phyloP scores from a whole-genome alignment of 805 yeast species.

The Cyberlindnera saturnus region DNA sequence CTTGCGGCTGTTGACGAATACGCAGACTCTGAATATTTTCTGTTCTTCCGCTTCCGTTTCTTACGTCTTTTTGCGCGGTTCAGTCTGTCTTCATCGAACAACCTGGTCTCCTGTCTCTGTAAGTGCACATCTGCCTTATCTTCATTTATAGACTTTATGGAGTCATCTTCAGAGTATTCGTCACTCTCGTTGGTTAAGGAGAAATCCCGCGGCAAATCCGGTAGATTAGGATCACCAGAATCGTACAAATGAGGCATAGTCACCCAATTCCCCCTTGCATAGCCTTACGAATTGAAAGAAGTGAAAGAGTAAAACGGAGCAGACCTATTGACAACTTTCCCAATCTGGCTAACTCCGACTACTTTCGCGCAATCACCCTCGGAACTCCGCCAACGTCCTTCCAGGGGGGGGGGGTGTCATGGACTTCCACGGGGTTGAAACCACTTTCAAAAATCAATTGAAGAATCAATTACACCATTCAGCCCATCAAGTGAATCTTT shows the following conservation, averaged over 20 bases:
- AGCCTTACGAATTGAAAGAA: too few species aligned
- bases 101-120: conserved; percentile 7
- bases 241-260: conserved; percentile 25
- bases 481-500: too few species aligned
- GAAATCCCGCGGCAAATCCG: conserved; percentile 30
- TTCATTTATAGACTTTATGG: not conserved
- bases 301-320: too few species aligned
- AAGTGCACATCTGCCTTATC: not conserved
- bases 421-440: too few species aligned
- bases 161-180: conserved; percentile 15
- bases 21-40: conserved; percentile 31
- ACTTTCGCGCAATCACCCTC: too few species aligned
- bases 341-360: too few species aligned
- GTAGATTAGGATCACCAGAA: conserved; percentile 36
- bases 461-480: too few species aligned
- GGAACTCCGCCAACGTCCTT: too few species aligned
- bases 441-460: too few species aligned
- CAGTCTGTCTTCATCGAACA: not conserved
- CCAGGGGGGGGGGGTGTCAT: too few species aligned
- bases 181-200: conserved; percentile 19
- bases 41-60: conserved; percentile 11
- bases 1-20: conserved; percentile 30
- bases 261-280: too few species aligned
- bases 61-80: not conserved
- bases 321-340: too few species aligned